These are phyloP conservation scores for Amanita pseudoporphyria DNA, from an alignment of 768 basidiomycete species.

Conservation along the genomic window DNA sequence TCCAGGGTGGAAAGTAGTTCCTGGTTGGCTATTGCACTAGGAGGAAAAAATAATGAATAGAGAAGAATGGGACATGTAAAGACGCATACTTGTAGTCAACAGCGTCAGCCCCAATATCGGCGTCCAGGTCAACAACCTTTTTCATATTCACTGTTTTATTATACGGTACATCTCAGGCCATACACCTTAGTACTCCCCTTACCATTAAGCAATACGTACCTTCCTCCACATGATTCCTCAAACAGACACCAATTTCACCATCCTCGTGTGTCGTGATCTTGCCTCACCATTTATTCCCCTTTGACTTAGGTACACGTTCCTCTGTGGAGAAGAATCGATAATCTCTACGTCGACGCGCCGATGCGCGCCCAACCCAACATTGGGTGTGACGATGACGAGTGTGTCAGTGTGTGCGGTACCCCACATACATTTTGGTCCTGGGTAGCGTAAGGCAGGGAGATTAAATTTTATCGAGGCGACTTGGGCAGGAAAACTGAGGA, in stretches of 20 bases:
- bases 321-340: slow-evolving; percentile 73
- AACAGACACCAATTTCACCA: slow-evolving; percentile 93
- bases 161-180: slow-evolving; percentile 38
- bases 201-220: slow-evolving; percentile 37
- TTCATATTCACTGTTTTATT: slow-evolving; percentile 40
- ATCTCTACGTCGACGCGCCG: slow-evolving; percentile 94
- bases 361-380: slow-evolving; percentile 63
- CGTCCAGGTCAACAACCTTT: slow-evolving; percentile 82
- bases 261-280: slow-evolving; percentile 87
- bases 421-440: slow-evolving; percentile 87
- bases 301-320: slow-evolving; percentile 89
- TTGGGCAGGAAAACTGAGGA: slow-evolving; percentile 20
- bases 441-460: slow-evolving; percentile 62
- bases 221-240: slow-evolving; percentile 70
- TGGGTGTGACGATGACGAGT: slow-evolving; percentile 94
- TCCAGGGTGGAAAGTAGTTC: slow-evolving; percentile 95
- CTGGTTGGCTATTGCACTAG: slow-evolving; percentile 95
- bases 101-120: slow-evolving; percentile 97
- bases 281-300: slow-evolving; percentile 84
- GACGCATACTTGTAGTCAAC: slow-evolving; percentile 91
- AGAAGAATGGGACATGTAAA: neutral
- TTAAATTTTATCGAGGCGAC: slow-evolving; percentile 75
- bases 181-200: slow-evolving; percentile 1
- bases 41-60: slow-evolving; percentile 1
- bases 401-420: slow-evolving; percentile 80